Evolutionary conservation across 495 filamentous ascomycete species (phyloP), one percentile per base, ranked within the genome.

Genomic region (Penicillium soppii): DNA sequence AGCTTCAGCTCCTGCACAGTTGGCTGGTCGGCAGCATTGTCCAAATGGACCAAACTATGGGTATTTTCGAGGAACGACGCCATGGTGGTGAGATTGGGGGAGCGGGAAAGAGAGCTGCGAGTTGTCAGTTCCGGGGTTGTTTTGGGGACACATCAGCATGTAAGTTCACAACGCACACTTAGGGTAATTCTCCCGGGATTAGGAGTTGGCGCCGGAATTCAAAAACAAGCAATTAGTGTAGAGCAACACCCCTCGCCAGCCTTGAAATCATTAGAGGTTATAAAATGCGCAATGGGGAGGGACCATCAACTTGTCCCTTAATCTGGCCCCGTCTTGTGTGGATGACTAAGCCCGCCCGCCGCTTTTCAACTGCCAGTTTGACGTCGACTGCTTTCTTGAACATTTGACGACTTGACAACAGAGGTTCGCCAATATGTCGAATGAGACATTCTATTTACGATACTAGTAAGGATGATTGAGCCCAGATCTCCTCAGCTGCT

Each of bases 31-130:
- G 91, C 85, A 45, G 90, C 78, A 75, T 95, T 97, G 81, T 97
- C 95, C 80, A 90, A 78, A 69, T 95, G 92, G 71, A 99, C 87
- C 69, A 98, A 69, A 68, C 90, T 96, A 78, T 96, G 97, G 40
- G 92, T 77, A 66, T 89, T 84, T 61, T 99, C 95, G 47, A 97
- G 78, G 70, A 95, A 97, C 53, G 86, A 87, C 70, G 94, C 86
- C 95, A 97, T 98, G 77, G 51, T 89, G 79, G 76, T 60, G 45
- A 54, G 52, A 55, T 58, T 50, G 39, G 53, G 33, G 48, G 58
- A 47, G 54, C 27, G 64, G 44, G 57, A 66, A 64, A 57, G 66
- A 62, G 68, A 68, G 61, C 71, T 72, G 60, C 53, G 61, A 62
- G 61, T 60, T 66, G 67, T 70, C 64, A 75, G 63, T 68, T 66